Conservation (phyloP, 2,329 filamentous ascomycete species). For the Nannizzia gypsea region DNA sequence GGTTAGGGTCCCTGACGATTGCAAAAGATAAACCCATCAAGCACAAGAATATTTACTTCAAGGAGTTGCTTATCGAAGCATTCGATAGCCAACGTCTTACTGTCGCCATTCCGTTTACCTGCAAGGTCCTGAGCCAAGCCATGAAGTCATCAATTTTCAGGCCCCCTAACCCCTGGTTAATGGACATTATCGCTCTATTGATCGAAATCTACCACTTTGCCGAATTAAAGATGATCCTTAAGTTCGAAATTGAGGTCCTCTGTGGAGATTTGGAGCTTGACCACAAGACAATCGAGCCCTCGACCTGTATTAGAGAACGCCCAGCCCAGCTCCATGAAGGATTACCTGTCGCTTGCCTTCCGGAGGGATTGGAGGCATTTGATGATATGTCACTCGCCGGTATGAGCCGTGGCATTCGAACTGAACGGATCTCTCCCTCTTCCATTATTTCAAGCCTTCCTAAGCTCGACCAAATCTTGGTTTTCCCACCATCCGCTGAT, state of each 20-base stretch:
- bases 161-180: slow-evolving; percentile 92
- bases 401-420: slow-evolving; percentile 55
- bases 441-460: slow-evolving; percentile 70
- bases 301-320: slow-evolving; percentile 71
- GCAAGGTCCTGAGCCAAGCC: slow-evolving; percentile 83
- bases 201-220: slow-evolving; percentile 90
- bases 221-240: slow-evolving; percentile 89
- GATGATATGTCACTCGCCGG: slow-evolving; percentile 70
- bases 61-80: slow-evolving; percentile 84
- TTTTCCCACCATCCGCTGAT: slow-evolving; percentile 63
- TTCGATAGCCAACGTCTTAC: slow-evolving; percentile 85
- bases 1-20: slow-evolving; percentile 86
- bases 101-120: slow-evolving; percentile 92
- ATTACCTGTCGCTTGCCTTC: slow-evolving; percentile 41
- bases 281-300: slow-evolving; percentile 80
- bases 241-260: slow-evolving; percentile 96
- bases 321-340: slow-evolving; percentile 50
- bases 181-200: slow-evolving; percentile 85
- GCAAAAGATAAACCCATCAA: slow-evolving; percentile 92
- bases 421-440: slow-evolving; percentile 63
- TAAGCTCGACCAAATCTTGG: slow-evolving; percentile 66
- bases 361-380: slow-evolving; percentile 66
- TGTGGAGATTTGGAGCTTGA: slow-evolving; percentile 89
- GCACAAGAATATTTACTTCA: slow-evolving; percentile 94
- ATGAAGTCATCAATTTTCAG: slow-evolving; percentile 77